These are phyloP conservation scores for Saxophila tyrrhenica DNA, from an alignment of 495 filamentous ascomycete genomes.

Conservation along the genomic window DNA sequence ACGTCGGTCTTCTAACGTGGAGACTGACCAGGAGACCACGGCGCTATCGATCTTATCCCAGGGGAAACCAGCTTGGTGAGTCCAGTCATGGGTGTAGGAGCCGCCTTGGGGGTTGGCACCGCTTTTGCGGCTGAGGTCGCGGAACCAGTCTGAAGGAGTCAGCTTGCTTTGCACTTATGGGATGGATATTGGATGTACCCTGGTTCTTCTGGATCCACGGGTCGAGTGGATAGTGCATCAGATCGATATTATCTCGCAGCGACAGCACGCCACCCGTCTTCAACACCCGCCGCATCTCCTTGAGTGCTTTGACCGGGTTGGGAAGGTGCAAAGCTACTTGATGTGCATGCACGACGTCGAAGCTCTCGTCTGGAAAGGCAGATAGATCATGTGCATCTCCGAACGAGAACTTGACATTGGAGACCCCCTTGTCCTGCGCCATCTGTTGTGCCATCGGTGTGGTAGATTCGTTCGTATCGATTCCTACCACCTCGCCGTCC, in stretches of 20 bases:
- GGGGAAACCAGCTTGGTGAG: constrained; percentile 28
- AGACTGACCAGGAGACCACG: background rate
- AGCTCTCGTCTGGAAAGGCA: constrained; percentile 35
- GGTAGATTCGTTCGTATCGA: background rate
- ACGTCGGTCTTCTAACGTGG: background rate
- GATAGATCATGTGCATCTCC: background rate
- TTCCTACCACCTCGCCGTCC: constrained; percentile 3
- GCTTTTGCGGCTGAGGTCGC: background rate
- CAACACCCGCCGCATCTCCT: constrained; percentile 40
- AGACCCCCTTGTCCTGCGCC: background rate
- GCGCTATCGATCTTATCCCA: background rate
- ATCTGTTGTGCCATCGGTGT: background rate
- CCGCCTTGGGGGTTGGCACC: constrained; percentile 27
- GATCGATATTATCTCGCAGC: background rate
- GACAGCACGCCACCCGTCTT: constrained; percentile 45
- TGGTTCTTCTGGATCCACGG: background rate
- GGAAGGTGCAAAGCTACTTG: constrained; percentile 44
- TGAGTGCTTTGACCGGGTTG: constrained; percentile 32
- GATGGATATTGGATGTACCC: background rate
- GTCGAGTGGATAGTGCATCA: background rate
- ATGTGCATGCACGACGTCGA: constrained; percentile 46
- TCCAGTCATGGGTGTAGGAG: constrained; percentile 31
- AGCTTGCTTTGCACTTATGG: background rate
- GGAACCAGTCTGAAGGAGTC: background rate
- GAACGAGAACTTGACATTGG: constrained; percentile 4